Evolutionary conservation across 2,329 filamentous ascomycete genomes (phyloP).

Genomic region (Pyricularia sp.): DNA sequence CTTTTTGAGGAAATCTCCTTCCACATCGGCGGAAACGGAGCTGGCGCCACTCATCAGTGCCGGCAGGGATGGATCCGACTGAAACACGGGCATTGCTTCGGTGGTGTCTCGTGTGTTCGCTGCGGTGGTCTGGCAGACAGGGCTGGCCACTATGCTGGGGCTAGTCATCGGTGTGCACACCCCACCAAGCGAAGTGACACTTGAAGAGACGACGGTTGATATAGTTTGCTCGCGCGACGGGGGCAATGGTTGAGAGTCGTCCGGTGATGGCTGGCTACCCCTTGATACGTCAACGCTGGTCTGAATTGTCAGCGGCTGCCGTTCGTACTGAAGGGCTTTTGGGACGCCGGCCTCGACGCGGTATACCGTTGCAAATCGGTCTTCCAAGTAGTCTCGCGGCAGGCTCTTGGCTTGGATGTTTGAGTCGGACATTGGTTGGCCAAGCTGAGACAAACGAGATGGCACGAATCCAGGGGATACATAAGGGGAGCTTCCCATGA

Average conservation of each 20-base stretch:
- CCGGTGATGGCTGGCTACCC: conserved; percentile 8
- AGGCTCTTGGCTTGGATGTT: conserved; percentile 30
- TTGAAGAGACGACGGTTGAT: conserved; percentile 38
- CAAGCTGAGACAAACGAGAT: conserved; percentile 21
- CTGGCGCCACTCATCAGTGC: conserved; percentile 55
- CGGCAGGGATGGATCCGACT: conserved; percentile 55
- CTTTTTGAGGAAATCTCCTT: conserved; percentile 47
- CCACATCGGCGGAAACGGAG: conserved; percentile 53
- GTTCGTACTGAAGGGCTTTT: conserved; percentile 1
- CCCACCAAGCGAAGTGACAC: conserved; percentile 39
- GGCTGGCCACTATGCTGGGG: conserved; percentile 42
- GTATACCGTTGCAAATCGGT: conserved; percentile 39
- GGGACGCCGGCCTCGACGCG: conserved; percentile 19
- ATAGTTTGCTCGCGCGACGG: conserved; percentile 30
- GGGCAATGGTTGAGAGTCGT: conserved; percentile 21
- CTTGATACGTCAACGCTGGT: conserved; percentile 13
- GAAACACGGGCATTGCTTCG: conserved; percentile 42
- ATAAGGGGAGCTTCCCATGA: conserved; percentile 16
- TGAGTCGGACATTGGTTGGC: conserved; percentile 28
- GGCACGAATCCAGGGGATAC: conserved; percentile 27
- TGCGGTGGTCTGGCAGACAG: conserved; percentile 29
- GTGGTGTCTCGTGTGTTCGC: conserved; percentile 29
- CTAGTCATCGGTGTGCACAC: conserved; percentile 44
- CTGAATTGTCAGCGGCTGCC: conserved; percentile 15
- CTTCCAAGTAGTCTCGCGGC: conserved; percentile 25